Conservation (phyloP, 768 basidiomycete genomes). For the Kwoniella sp. region DNA sequence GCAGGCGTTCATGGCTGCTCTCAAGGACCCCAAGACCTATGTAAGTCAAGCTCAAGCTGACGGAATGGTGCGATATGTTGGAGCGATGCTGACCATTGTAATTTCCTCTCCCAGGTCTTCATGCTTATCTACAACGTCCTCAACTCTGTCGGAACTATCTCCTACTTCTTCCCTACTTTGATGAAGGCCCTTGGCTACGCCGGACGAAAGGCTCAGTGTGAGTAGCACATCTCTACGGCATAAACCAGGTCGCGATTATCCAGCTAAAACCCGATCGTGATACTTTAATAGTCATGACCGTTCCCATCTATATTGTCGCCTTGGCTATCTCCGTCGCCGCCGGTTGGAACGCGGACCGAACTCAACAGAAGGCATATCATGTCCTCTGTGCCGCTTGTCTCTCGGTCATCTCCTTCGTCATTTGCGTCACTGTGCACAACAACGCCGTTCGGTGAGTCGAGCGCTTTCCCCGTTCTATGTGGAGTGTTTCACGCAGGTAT, state of each 20-base stretch:
- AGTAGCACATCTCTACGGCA: constrained; percentile 10
- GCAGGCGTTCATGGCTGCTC: constrained; percentile 43
- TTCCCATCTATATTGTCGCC: constrained; percentile 52
- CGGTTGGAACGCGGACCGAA: constrained; percentile 48
- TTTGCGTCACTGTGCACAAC: constrained; percentile 44
- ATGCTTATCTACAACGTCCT: constrained; percentile 45
- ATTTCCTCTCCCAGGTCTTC: constrained; percentile 30
- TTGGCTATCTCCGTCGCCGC: constrained; percentile 41
- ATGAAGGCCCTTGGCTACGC: constrained; percentile 48
- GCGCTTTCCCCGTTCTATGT: not conserved
- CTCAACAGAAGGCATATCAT: constrained; percentile 48
- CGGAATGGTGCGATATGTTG: not conserved
- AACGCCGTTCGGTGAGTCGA: constrained; percentile 30
- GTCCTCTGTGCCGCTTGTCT: constrained; percentile 36
- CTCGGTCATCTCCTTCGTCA: constrained; percentile 43
- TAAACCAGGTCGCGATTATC: too few relatives aligned
- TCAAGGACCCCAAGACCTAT: constrained; percentile 52
- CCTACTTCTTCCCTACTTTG: constrained; percentile 55
- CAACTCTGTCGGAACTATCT: constrained; percentile 49
- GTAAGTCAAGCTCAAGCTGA: constrained; percentile 17
- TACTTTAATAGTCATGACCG: constrained; percentile 46
- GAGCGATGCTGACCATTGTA: not conserved
- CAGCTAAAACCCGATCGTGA: not conserved
- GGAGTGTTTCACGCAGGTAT: too few relatives aligned
- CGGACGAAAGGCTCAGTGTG: constrained; percentile 47